Conservation (phyloP, 306 rosid genomes). For the Medicago arabica region DNA sequence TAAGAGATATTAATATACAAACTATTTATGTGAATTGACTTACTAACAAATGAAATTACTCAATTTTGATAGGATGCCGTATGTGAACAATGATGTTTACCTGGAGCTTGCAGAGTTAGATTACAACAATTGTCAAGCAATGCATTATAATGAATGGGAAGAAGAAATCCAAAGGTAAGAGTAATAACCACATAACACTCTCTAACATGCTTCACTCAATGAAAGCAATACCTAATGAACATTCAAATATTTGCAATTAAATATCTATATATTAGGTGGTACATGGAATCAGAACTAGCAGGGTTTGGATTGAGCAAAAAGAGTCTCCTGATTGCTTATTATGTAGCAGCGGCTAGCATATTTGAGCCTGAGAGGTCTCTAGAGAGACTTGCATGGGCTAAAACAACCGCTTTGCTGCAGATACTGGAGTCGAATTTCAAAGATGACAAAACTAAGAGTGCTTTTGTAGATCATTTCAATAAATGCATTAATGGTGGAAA, state of each 20-base stretch:
- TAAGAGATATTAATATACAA: too few species aligned
- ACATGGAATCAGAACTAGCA: constrained; percentile 55
- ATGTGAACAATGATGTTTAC: constrained; percentile 67
- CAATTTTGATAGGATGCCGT: constrained; percentile 62
- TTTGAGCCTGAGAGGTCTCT: constrained; percentile 72
- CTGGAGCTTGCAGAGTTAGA: constrained; percentile 80
- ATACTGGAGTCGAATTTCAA: constrained; percentile 49
- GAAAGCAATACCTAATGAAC: not conserved
- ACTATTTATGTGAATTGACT: too few species aligned
- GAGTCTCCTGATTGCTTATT: constrained; percentile 61
- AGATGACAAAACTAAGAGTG: constrained; percentile 42
- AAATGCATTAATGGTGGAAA: constrained; percentile 24
- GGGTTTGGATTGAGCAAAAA: constrained; percentile 64
- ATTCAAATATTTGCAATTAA: not conserved
- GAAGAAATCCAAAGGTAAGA: constrained; percentile 63
- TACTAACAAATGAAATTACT: not conserved
- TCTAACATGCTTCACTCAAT: not conserved
- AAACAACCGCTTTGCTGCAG: constrained; percentile 55
- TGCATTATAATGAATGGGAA: constrained; percentile 71
- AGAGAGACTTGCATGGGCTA: constrained; percentile 81
- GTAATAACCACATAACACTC: not conserved
- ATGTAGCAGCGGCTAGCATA: constrained; percentile 66
- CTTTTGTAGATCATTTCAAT: constrained; percentile 55
- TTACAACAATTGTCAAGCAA: constrained; percentile 74
- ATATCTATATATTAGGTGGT: constrained; percentile 62